Evolutionary conservation across 2,329 filamentous ascomycete genomes (phyloP), one percentile per base, ranked within the genome.

Genomic region (Proliferodiscus dingleyae): DNA sequence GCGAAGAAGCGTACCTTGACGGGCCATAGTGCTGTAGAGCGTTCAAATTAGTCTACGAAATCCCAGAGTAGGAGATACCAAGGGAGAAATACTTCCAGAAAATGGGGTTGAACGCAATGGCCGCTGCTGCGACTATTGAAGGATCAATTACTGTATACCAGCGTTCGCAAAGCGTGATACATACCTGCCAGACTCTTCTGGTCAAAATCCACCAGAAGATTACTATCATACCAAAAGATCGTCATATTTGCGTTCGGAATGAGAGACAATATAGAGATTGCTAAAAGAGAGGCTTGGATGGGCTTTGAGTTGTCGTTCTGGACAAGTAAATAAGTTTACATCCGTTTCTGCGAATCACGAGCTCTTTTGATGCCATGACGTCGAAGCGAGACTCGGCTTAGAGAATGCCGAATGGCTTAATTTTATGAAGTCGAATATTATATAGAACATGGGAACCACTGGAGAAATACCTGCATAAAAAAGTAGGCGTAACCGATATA

Each of bases 71-170:
- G 28, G 37, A 28, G 30, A n/a, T n/a, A n/a, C 34, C 30, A 36
- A 53, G 49, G 41, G 36, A 50, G 43, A 77, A 87, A 74, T 77
- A 95, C 90, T 98, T 98, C 93, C 93, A 98, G 69, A 96, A 97
- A n/a, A 93, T 84, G 18, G 93, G 93, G 69, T 98, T 98, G 71
- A 98, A 97, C 39, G 84, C 77, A 69, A 98, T 95, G 43, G 87
- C 79, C 45, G 74, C 76, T 38, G 83, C 87, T 57, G 89, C 87
- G 57, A 93, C 90, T 95, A 56, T 29, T 34, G 24, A 47, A 33
- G 46, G 19, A n/a, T 43, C 41, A 39, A 53, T 51, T 61, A 57
- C 51, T 38, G 23, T 30, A 33, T 49, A 37, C 43, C 49, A 6
- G 41, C 22, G 18, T 23, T 33, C 5, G 43, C 37, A 34, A 44